phyloP scores from a whole-genome alignment of 1,284 basidiomycete species.

The Puccinia horiana region DNA sequence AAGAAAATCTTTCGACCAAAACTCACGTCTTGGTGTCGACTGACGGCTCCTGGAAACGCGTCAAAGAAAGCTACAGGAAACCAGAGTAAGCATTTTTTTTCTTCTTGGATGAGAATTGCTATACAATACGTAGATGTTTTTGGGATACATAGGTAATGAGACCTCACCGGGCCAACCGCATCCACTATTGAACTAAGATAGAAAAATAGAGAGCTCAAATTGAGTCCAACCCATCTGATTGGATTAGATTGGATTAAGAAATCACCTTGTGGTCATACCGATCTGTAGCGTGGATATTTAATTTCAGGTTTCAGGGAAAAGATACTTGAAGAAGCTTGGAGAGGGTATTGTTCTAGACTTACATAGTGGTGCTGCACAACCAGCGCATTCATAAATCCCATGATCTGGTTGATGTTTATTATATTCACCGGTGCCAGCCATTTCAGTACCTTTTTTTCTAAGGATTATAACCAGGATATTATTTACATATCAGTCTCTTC shows the following conservation, averaged over 20 bases:
- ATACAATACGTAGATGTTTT: no score
- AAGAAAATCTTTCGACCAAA: no score
- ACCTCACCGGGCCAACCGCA: conserved; percentile 60
- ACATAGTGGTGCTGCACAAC: conserved; percentile 59
- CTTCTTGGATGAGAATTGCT: not conserved
- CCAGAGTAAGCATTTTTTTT: not conserved
- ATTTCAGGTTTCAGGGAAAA: not conserved
- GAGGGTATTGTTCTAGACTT: conserved; percentile 47
- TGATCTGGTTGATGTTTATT: conserved; percentile 31
- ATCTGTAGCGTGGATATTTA: conserved; percentile 14
- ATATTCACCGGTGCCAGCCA: conserved; percentile 33
- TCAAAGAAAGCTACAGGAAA: conserved; percentile 59
- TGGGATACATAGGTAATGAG: not conserved
- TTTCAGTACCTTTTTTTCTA: conserved; percentile 38
- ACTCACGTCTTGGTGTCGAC: conserved; percentile 15
- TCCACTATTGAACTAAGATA: conserved; percentile 59
- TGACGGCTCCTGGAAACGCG: conserved; percentile 52
- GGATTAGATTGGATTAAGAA: not conserved
- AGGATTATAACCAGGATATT: not conserved
- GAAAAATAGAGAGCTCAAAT: not conserved
- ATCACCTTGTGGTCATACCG: conserved; percentile 43
- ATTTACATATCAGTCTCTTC: no score
- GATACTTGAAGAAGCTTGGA: conserved; percentile 47
- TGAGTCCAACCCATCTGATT: not conserved
- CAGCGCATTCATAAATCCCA: conserved; percentile 58